Evolutionary conservation across 176 grass and related monocot genomes (phyloP), one percentile per base, ranked within the genome.

Genomic region (Eremochloa ophiuroides): DNA sequence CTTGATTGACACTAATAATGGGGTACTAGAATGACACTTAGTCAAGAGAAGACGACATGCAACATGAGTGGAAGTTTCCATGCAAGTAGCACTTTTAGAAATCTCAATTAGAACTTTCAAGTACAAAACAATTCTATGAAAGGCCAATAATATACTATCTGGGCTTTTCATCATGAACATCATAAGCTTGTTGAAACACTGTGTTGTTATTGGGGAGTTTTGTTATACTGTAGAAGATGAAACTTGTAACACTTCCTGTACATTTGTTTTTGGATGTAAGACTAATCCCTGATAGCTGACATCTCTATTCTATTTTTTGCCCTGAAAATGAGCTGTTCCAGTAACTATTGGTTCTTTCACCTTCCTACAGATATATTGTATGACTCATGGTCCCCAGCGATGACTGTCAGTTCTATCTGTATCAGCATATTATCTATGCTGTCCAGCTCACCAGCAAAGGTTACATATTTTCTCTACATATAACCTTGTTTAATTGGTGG

Each of bases 351-450:
- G 46, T 65, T 30, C 20, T n/a, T 83, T 80, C 4, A 35, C 9
- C 62, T 78, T 43, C 64, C 38, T 82, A 15, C 87, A 97, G 94
- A 97, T 89, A 97, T 97, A 83, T 82, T 97, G 47, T 97, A 97
- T 55, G 91, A 97, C 66, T 97, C 94, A 0, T 97, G 94, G 94
- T 97, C 94, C 23, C 94, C 94, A 9, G 94, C 94, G 8, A 94
- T 97, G 94, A 94, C 91, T 6, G 91, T 94, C 20, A 97, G 89
- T 85, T 97, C 94, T 43, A 75, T 97, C 33, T 97, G 91, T 80
- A 94, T 97, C 73, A 97, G 94, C 70, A 93, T 97, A 43, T 76
- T 97, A 65, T 97, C 94, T 18, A 97, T 97, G 94, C 26, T 97
- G 59, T 97, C 94, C 79, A 97, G 94, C 83, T 97, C 94, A 9